Percentiles rank a stretch among this genome's conserved stretches.
These are phyloP conservation scores for Akanthomyces dipterigenus DNA, from an alignment of 2,329 filamentous ascomycete species.

Conservation along the genomic window DNA sequence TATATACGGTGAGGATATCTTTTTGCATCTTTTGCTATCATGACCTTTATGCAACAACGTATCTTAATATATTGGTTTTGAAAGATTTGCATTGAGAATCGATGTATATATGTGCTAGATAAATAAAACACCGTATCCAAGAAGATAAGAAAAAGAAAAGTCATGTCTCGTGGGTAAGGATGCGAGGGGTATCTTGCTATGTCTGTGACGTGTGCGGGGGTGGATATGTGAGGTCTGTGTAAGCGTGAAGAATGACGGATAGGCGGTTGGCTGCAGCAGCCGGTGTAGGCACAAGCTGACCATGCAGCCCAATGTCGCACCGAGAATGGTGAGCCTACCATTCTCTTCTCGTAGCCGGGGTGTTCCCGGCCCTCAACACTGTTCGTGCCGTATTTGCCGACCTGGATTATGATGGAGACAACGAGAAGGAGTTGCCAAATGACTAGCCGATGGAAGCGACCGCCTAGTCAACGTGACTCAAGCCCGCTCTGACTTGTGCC, in stretches of 20 bases:
- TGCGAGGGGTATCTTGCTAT: slow-evolving; percentile 4
- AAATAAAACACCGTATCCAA: not conserved
- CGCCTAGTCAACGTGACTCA: no score
- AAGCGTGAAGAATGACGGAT: not conserved
- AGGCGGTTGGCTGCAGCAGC: not conserved
- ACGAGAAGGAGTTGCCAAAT: not conserved
- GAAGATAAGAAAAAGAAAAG: slow-evolving; percentile 18
- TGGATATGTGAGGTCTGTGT: not conserved
- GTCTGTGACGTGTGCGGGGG: not conserved
- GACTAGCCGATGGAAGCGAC: not conserved
- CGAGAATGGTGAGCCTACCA: not conserved
- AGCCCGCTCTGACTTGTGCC: no score
- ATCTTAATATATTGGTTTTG: no score
- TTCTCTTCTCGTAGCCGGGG: not conserved
- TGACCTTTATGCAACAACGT: no score
- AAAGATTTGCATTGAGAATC: slow-evolving; percentile 7
- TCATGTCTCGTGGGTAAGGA: slow-evolving; percentile 7
- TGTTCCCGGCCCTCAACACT: not conserved
- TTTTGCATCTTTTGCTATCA: no score
- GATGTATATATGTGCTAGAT: not conserved
- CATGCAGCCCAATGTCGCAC: not conserved
- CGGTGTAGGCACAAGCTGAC: not conserved
- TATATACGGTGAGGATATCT: not conserved
- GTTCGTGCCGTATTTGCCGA: no score
- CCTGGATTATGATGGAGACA: not conserved